Evolutionary conservation across 2,329 filamentous ascomycete genomes (phyloP).

Genomic region (Curvularia sp.): DNA sequence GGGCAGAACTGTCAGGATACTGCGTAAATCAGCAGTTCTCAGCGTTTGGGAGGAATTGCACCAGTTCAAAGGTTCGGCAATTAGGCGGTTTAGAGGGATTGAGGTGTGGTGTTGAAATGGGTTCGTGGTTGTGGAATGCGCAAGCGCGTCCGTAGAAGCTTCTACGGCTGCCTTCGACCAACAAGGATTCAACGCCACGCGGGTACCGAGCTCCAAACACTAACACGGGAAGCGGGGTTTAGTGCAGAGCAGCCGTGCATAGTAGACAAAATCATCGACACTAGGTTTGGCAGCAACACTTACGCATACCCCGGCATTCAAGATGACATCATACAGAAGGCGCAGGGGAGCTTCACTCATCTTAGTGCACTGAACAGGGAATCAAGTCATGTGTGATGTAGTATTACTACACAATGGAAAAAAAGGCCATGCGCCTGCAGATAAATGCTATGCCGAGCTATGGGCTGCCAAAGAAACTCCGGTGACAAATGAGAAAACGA

Average conservation of each 20-base stretch:
- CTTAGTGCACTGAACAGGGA: neutral
- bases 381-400: constrained; percentile 11
- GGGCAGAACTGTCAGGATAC: neutral
- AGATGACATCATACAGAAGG: neutral
- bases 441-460: constrained; percentile 15
- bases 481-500: constrained; percentile 12
- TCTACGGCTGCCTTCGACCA: constrained; percentile 13
- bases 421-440: constrained; percentile 17
- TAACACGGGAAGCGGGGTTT: neutral
- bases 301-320: neutral
- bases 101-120: neutral
- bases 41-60: no score
- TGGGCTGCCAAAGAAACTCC: constrained; percentile 9
- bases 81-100: neutral
- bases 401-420: constrained; percentile 14
- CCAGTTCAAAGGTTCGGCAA: no score
- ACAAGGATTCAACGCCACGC: constrained; percentile 13
- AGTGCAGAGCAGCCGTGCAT: neutral
- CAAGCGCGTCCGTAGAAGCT: constrained; percentile 15
- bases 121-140: neutral
- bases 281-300: neutral
- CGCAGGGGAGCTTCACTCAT: neutral
- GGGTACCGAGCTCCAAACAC: neutral
- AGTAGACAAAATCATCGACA: neutral
- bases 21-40: no score